These are phyloP conservation scores for Curvularia lunata DNA, from an alignment of 2,329 filamentous ascomycete species.

Conservation along the genomic window DNA sequence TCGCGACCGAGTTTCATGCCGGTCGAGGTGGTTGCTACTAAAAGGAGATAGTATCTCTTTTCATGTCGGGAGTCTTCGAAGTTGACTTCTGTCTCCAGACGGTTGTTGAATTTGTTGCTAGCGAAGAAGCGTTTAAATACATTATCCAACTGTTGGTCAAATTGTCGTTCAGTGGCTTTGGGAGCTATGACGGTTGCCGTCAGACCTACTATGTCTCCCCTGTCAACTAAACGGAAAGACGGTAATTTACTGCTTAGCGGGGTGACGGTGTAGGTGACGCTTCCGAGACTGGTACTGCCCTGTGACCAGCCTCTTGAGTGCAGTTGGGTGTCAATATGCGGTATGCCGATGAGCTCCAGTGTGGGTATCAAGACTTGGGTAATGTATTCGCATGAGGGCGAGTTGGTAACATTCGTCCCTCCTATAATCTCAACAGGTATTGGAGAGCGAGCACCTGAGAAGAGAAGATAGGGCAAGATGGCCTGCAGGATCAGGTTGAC, in stretches of 20 bases:
- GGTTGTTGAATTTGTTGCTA: neutral
- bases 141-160: constrained; percentile 34
- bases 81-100: constrained; percentile 22
- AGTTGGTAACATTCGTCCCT: constrained; percentile 64
- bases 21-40: constrained; percentile 59
- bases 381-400: constrained; percentile 64
- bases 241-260: constrained; percentile 47
- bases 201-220: constrained; percentile 38
- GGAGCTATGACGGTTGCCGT: constrained; percentile 51
- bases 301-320: constrained; percentile 62
- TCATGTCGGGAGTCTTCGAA: constrained; percentile 54
- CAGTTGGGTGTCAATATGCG: constrained; percentile 52
- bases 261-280: constrained; percentile 57
- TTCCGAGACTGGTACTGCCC: constrained; percentile 56
- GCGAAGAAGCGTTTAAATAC: constrained; percentile 36
- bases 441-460: constrained; percentile 34
- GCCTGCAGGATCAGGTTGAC: constrained; percentile 65
- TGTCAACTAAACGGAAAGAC: constrained; percentile 44
- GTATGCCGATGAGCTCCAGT: constrained; percentile 59
- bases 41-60: constrained; percentile 60
- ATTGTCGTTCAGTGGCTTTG: constrained; percentile 35
- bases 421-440: constrained; percentile 58
- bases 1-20: constrained; percentile 60
- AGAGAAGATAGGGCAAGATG: constrained; percentile 63
- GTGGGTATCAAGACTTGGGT: constrained; percentile 62